Percentiles rank a stretch among this genome's conserved stretches.
Conservation (phyloP, 805 yeast species). For the Maudiozyma barnettii region DNA sequence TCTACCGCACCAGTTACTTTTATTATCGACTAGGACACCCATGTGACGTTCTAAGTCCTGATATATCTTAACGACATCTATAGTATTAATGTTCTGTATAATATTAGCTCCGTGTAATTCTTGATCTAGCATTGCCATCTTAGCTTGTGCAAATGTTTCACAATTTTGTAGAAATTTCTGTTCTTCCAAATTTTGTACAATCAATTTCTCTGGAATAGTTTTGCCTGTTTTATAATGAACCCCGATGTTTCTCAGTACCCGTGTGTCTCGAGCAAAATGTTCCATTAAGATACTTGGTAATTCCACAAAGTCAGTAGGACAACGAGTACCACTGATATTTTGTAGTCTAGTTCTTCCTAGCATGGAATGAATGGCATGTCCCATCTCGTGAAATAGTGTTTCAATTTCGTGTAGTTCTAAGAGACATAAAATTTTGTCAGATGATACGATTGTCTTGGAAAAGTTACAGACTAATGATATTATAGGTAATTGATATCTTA, state of each 20-base stretch:
- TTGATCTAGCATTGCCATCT: conserved; percentile 87
- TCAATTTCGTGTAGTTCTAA: conserved; percentile 74
- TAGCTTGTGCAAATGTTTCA: conserved; percentile 78
- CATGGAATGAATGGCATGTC: conserved; percentile 98
- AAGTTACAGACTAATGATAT: conserved; percentile 86
- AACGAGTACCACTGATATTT: conserved; percentile 89
- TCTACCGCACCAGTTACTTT: conserved; percentile 85
- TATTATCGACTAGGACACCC: conserved; percentile 54
- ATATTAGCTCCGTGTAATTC: conserved; percentile 43
- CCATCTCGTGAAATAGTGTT: conserved; percentile 96
- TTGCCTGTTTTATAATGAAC: conserved; percentile 55
- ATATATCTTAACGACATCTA: conserved; percentile 54
- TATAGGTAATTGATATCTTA: conserved; percentile 72
- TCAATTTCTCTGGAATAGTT: conserved; percentile 41
- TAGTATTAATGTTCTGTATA: conserved; percentile 31
- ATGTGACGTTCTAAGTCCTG: conserved; percentile 53
- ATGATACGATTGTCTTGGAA: conserved; percentile 31
- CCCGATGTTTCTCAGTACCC: conserved; percentile 67
- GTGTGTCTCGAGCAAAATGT: conserved; percentile 71
- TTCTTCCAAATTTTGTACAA: conserved; percentile 44
- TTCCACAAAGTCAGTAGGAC: conserved; percentile 94
- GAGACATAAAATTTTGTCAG: conserved; percentile 39
- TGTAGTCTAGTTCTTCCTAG: conserved; percentile 83
- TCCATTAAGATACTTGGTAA: conserved; percentile 96
- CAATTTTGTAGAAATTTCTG: conserved; percentile 49